A percentile compares a stretch with the other conserved stretches of the same genome.
These are phyloP conservation scores for Sphaerulina musiva DNA, from an alignment of 2,329 filamentous ascomycete species.

Conservation along the genomic window DNA sequence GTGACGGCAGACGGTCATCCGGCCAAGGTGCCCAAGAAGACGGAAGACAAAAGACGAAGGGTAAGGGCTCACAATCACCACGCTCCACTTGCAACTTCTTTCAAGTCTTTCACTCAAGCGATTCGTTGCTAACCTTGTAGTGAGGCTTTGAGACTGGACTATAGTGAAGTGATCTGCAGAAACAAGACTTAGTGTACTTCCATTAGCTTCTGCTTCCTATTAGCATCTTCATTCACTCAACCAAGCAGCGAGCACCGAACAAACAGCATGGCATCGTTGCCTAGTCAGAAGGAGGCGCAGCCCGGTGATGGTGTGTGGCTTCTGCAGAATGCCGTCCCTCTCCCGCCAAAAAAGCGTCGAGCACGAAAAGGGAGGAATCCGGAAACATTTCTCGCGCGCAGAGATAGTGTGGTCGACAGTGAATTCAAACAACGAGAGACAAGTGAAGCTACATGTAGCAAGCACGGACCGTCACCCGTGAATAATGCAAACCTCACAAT, in stretches of 20 bases:
- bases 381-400: constrained; percentile 8
- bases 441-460: not conserved
- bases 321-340: constrained; percentile 1
- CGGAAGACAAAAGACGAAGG: not conserved
- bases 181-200: not conserved
- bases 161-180: not conserved
- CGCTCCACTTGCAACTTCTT: not conserved
- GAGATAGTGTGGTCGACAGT: constrained; percentile 8
- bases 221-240: not conserved
- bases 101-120: not conserved
- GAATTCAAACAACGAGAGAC: not conserved
- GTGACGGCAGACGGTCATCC: no score
- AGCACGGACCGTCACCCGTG: not conserved
- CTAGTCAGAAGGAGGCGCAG: constrained; percentile 3
- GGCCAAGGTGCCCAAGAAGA: not conserved
- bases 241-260: not conserved
- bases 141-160: not conserved
- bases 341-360: not conserved
- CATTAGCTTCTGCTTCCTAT: not conserved
- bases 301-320: constrained; percentile 18
- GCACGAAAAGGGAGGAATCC: not conserved
- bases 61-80: not conserved
- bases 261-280: not conserved
- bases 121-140: not conserved
- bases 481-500: not conserved